Conservation (phyloP, 2,329 filamentous ascomycete species). For the Fusarium torulosum region DNA sequence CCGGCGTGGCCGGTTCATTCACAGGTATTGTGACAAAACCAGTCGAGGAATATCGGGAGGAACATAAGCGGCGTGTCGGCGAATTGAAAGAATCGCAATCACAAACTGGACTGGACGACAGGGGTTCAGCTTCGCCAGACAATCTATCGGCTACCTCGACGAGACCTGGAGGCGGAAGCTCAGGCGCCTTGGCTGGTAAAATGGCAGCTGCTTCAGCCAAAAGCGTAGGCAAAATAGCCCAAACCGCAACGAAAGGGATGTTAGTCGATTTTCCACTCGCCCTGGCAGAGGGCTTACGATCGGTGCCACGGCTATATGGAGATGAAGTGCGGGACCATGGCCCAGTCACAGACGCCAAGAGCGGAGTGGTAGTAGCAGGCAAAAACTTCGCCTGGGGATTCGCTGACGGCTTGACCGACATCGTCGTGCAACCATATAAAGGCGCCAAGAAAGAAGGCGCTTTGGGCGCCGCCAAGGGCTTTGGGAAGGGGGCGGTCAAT, state of each 20-base stretch:
- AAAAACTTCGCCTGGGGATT: slow-evolving; percentile 1
- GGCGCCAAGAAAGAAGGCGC: slow-evolving; percentile 4
- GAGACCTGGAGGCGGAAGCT: not conserved
- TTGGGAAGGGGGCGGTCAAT: not conserved
- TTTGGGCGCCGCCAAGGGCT: not conserved
- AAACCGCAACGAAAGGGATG: slow-evolving; percentile 9
- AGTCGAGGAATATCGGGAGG: slow-evolving; percentile 2
- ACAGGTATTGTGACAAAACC: not conserved
- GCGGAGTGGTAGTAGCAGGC: not conserved
- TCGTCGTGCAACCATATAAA: not conserved
- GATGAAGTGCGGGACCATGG: not conserved
- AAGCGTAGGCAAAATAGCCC: not conserved
- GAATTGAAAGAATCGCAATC: not conserved
- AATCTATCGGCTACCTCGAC: not conserved
- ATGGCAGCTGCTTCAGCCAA: slow-evolving; percentile 18
- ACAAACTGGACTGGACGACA: not conserved
- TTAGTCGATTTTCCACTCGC: slow-evolving; percentile 13
- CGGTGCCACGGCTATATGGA: slow-evolving; percentile 3
- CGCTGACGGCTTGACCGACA: not conserved
- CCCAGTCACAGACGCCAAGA: slow-evolving; percentile 1
- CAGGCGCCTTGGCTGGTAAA: not conserved
- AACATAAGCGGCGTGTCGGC: not conserved
- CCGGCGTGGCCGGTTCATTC: not conserved
- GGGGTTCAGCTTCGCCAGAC: not conserved
- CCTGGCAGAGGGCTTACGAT: slow-evolving; percentile 1